Percentiles rank a stretch among this genome's conserved stretches.
These are phyloP conservation scores for Fusarium camptoceras DNA, from an alignment of 2,329 filamentous ascomycete species.

Conservation along the genomic window DNA sequence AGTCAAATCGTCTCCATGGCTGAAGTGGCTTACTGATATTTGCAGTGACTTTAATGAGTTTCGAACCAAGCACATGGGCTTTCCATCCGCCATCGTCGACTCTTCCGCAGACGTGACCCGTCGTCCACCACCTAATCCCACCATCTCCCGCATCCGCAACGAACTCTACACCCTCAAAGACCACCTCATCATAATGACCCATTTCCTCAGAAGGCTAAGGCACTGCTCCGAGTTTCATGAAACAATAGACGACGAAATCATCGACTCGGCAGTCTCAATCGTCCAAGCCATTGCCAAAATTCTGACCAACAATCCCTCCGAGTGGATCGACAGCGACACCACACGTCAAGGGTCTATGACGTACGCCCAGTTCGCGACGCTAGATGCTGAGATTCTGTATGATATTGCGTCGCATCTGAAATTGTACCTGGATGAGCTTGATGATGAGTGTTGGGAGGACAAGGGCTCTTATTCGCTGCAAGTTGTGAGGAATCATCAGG, in stretches of 20 bases:
- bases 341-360: background rate
- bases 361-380: conserved; percentile 28
- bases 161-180: conserved; percentile 42
- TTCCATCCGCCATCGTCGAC: background rate
- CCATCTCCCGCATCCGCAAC: conserved; percentile 24
- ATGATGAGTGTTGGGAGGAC: background rate
- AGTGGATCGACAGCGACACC: conserved; percentile 42
- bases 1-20: background rate
- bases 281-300: conserved; percentile 28
- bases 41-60: conserved; percentile 40
- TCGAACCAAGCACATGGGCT: conserved; percentile 23
- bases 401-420: conserved; percentile 29
- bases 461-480: background rate
- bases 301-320: conserved; percentile 41
- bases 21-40: background rate
- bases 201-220: conserved; percentile 15
- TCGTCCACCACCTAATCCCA: conserved; percentile 18
- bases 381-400: conserved; percentile 35
- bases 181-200: conserved; percentile 2
- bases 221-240: background rate
- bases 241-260: background rate
- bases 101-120: background rate
- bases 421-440: conserved; percentile 26
- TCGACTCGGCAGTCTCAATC: conserved; percentile 11
- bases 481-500: conserved; percentile 36